These are phyloP conservation scores for Fraxinus cuspidata DNA, from an alignment of 257 asterid genomes.

Conservation along the genomic window DNA sequence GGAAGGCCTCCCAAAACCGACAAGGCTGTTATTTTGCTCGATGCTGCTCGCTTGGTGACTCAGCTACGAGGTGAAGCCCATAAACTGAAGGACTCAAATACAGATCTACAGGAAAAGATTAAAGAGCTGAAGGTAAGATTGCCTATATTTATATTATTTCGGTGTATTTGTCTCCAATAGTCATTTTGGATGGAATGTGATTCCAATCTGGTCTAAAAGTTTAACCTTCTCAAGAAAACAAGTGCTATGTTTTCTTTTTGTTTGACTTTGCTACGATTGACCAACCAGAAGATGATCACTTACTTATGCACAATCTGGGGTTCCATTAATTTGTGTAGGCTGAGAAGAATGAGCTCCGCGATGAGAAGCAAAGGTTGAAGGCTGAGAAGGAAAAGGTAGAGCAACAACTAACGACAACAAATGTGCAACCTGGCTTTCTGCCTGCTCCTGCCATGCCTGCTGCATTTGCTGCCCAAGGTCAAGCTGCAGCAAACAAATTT, in stretches of 20 bases:
- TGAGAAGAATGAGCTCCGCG: conserved; percentile 78
- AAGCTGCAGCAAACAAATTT: conserved; percentile 59
- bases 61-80: conserved; percentile 67
- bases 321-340: conserved; percentile 34
- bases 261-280: background rate
- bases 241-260: background rate
- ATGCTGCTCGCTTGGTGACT: conserved; percentile 69
- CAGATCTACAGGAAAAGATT: conserved; percentile 63
- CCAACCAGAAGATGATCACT: background rate
- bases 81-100: conserved; percentile 66
- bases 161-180: background rate
- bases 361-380: conserved; percentile 77
- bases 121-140: conserved; percentile 67
- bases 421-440: conserved; percentile 44
- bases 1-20: conserved; percentile 75
- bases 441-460: conserved; percentile 58
- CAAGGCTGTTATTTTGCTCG: conserved; percentile 65
- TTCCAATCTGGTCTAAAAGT: background rate
- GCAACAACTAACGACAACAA: conserved; percentile 61
- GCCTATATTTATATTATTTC: background rate
- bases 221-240: background rate
- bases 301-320: background rate
- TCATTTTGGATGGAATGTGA: background rate
- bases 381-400: conserved; percentile 78
- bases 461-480: conserved; percentile 60